Evolutionary conservation across 2,329 filamentous ascomycete species (phyloP), one percentile per base, ranked within the genome.

Genomic region (Lasiodiplodia hormozganensis): DNA sequence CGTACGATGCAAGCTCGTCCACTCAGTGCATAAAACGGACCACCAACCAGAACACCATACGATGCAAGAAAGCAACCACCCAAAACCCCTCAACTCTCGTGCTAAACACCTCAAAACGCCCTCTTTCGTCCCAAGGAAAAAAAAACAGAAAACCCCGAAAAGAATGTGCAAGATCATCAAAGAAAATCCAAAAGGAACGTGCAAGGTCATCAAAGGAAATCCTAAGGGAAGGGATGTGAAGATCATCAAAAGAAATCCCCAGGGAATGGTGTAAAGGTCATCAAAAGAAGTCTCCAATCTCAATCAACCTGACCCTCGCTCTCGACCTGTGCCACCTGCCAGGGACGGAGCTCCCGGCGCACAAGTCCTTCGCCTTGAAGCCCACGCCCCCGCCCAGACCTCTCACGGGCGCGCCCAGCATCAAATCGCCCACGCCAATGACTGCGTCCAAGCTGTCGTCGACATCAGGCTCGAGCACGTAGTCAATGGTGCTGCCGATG

Each of bases 381-480:
- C 54, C 38, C 28, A 11, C 18, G 2, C 56, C 71, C 43, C 25
- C 69, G 51, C 52, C 70, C 25, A 69, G n/a, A 4, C 66, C 25
- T 34, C 31, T 49, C 65, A 40, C 43, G 53, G 38, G 28, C 12
- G 36, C 43, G 54, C 84, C 82, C 2, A 78, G 78, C 10, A 87
- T 72, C 18, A 90, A 71, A 64, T 88, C 86, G 5, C 80, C 75
- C 3, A 88, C 77, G 49, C 85, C 84, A 0, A 87, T 81, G 58
- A 85, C 83, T 36, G 87, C 85, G 36, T 68, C 67, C 69, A 81
- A 81, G 1, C 83, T 86, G 0, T 87, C 87, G 21, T 74, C 74
- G 0, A 76, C 72, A 65, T 92, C 89, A 0, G 90, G 84, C 18
- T 81, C 76, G 12, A 94, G 79, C 51, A 83, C 80, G 73, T 93